Base-by-base conservation (phyloP, 345 rosid genomes). In the Clarkia xantiana region DNA sequence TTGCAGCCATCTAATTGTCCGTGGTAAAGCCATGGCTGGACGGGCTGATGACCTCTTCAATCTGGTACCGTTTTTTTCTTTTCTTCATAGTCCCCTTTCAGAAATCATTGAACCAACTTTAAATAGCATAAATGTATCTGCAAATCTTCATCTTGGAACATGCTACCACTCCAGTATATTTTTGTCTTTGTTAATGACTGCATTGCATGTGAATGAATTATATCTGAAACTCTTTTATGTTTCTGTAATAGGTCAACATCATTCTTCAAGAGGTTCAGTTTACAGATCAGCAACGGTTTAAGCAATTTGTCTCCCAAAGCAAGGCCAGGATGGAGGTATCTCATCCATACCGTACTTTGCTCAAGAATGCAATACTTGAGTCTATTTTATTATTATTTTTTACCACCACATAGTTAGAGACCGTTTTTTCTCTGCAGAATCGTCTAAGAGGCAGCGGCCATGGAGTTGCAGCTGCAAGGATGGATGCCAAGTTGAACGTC, bases 11-110 rank as follows among this genome's bases (percentile, higher is more conserved):
- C 61, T 91, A 51, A 71, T 91, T 61, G 94, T 84, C 42, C 84
- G 90, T 59, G 98, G 98, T 61, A 91, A 91, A 70, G 79, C 98
- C 40, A 91, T 91, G 98, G 84, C 85, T 54, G 98, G 79, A 52
- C 74, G 78, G 10, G 80, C 90, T 14, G 96, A 84, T 1, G 98
- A 91, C 74, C 78, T 86, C 23, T 91, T 84, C 58, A 71, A 80
- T 71, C 79, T 91, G 90, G 96, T 91, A 78, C 9, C 25, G 53
- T 36, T 18, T 17, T 14, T 51, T 52, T 52, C 18, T 15, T 18
- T 4, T 38, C 12, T 34, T 29, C 36, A 7, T 29, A 2, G 36
- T 7, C 8, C 36, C 16, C 3, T 49, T 53, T 55, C 10, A 25
- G 41, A 25, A 36, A 49, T 54, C 34, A 47, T 42, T 45, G 22